Evolutionary conservation across 2,329 filamentous ascomycete species (phyloP), one percentile per base, ranked within the genome.

Genomic region (Graphiopsis chlorocephala): DNA sequence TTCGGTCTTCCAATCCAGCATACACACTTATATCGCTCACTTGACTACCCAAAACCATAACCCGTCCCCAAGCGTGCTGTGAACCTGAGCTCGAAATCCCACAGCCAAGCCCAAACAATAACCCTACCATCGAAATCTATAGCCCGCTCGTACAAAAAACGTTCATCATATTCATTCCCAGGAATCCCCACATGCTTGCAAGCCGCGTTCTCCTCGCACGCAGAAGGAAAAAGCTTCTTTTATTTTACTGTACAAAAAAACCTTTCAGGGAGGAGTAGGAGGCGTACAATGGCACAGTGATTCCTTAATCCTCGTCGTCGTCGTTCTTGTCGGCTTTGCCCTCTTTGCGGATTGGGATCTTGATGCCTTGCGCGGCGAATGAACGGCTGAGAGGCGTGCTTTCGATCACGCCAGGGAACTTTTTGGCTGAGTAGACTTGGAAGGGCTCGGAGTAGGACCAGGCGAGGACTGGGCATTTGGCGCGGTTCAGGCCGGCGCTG

Each of bases 321-420:
- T 78, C 78, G 42, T 79, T 79, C 48, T 71, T 73, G 65, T 80
- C 61, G 68, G 78, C 73, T 77, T 85, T 78, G 72, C 81, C 74
- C 67, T 97, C 94, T 78, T 97, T 97, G 25, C 94, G 84, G 63
- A 98, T 97, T 0, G 94, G 94, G 26, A 98, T 97, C 79, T 97
- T 97, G 79, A 97, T 96, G 26, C 95, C 95, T 74, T 99, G 95
- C 1, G 86, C 84, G 3, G 95, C 94, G 79, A 99, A 98, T 67
- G 88, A 91, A 78, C 96, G 97, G 83, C 93, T 97, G 20, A 98
- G 81, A 4, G 88, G 80, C 0, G 95, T 99, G 77, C 91, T 96
- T 76, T 98, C 94, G 65, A 96, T 97, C 1, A 99, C 95, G 47
- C 95, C 95, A 0, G 95, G 95, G 78, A 99, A 99, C 74, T 97